phyloP scores from a whole-genome alignment of 306 rosid genomes.

The Mimosa bimucronata region DNA sequence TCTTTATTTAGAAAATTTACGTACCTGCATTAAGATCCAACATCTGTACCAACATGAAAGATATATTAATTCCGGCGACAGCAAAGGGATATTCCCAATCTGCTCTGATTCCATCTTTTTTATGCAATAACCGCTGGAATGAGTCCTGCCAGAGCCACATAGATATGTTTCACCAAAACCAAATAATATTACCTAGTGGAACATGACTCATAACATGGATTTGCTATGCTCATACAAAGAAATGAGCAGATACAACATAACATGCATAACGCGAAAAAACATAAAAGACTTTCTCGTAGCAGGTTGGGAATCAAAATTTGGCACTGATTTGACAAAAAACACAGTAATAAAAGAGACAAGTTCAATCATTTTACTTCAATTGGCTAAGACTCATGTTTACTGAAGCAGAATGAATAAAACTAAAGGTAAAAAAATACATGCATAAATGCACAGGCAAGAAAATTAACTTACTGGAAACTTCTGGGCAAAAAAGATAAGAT shows the following conservation, averaged over 20 bases:
- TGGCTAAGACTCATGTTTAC: background rate
- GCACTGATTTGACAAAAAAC: background rate
- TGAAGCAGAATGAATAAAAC: constrained; percentile 7
- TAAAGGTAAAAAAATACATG: background rate
- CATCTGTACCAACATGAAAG: constrained; percentile 84
- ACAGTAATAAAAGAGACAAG: background rate
- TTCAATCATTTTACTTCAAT: background rate
- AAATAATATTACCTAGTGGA: constrained; percentile 2
- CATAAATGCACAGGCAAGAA: constrained; percentile 1
- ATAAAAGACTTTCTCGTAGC: background rate
- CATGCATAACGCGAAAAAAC: background rate
- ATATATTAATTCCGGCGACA: constrained; percentile 91
- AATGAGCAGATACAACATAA: constrained; percentile 7
- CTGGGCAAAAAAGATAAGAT: constrained; percentile 84
- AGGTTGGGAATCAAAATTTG: background rate
- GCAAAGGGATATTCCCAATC: constrained; percentile 99
- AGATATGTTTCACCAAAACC: constrained; percentile 29
- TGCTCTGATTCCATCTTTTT: constrained; percentile 87
- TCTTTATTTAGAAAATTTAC: constrained; percentile 17
- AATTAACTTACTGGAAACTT: constrained; percentile 76
- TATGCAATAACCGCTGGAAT: constrained; percentile 77
- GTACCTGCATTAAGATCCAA: constrained; percentile 92
- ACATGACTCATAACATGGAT: background rate
- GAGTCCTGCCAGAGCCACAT: constrained; percentile 66
- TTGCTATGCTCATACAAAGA: background rate